A percentile compares a stretch with the other conserved stretches of the same genome.
Conservation (phyloP, 2,329 filamentous ascomycete species). For the Lasiodiplodia sp. region DNA sequence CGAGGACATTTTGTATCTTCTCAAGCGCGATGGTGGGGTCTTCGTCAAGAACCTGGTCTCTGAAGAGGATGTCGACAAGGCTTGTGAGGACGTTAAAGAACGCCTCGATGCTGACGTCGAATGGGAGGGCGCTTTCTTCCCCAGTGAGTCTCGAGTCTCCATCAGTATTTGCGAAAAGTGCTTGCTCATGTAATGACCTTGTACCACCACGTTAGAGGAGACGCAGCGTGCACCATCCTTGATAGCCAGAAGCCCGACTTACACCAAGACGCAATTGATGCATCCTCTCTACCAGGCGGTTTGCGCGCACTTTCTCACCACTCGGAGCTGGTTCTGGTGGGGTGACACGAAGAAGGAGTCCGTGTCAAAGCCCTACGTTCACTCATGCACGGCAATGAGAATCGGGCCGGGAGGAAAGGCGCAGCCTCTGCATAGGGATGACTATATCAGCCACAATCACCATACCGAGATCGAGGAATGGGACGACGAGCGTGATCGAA, state of each 20-base stretch:
- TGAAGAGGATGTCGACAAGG: constrained; percentile 30
- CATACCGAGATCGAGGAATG: not conserved
- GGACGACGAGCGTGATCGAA: constrained; percentile 10
- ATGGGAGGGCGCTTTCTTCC: constrained; percentile 34
- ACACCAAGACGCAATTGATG: constrained; percentile 35
- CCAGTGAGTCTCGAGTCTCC: constrained; percentile 23
- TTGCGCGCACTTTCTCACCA: constrained; percentile 40
- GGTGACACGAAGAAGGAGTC: constrained; percentile 38
- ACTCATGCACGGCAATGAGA: constrained; percentile 32
- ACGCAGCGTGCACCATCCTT: constrained; percentile 32
- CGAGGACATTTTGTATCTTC: constrained; percentile 30
- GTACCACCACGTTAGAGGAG: constrained; percentile 28
- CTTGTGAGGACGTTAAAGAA: constrained; percentile 31
- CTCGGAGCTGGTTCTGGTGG: constrained; percentile 40
- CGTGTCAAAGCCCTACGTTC: constrained; percentile 38
- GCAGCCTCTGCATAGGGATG: constrained; percentile 26
- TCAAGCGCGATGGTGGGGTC: constrained; percentile 33
- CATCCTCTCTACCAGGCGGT: constrained; percentile 39
- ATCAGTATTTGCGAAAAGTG: not conserved
- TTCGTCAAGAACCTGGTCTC: constrained; percentile 32
- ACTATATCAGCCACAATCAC: constrained; percentile 26
- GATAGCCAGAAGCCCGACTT: constrained; percentile 33
- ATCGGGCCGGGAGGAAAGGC: constrained; percentile 26
- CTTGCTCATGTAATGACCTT: too few species aligned
- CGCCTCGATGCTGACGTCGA: constrained; percentile 31